These are phyloP conservation scores for Plantago coronopus DNA, from an alignment of 305 asterid species.

Conservation along the genomic window DNA sequence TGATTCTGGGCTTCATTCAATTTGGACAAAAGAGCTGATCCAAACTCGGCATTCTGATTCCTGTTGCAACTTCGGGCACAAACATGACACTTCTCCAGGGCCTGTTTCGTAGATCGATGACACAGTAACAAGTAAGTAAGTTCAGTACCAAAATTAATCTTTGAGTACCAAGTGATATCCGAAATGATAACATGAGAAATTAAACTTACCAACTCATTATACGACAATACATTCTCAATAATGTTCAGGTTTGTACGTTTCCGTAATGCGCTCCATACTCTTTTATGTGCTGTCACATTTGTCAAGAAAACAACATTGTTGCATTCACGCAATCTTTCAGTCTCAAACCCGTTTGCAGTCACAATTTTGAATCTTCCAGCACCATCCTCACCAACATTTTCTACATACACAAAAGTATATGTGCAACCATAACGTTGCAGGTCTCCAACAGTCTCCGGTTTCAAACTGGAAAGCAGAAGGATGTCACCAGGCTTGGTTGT, in stretches of 20 bases:
- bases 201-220: constrained; percentile 34
- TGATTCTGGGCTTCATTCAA: constrained; percentile 50
- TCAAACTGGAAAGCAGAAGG: constrained; percentile 37
- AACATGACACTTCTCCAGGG: constrained; percentile 26
- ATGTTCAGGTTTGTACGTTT: constrained; percentile 36
- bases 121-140: constrained; percentile 22
- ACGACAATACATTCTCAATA: constrained; percentile 33
- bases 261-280: constrained; percentile 50
- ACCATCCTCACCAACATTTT: constrained; percentile 20
- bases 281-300: constrained; percentile 34
- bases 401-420: constrained; percentile 46
- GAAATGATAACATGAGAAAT: not conserved
- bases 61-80: constrained; percentile 23
- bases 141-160: not conserved
- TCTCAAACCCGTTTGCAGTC: constrained; percentile 22
- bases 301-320: constrained; percentile 38
- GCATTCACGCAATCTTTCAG: constrained; percentile 13
- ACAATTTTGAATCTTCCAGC: constrained; percentile 35
- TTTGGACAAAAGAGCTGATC: constrained; percentile 20
- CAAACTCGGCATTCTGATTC: constrained; percentile 21
- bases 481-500: constrained; percentile 55
- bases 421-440: constrained; percentile 28
- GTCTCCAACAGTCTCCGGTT: constrained; percentile 45
- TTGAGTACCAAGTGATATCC: not conserved
- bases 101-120: constrained; percentile 32